These are phyloP conservation scores for Leishmania tropica DNA, from an alignment of 208 protist species.

Conservation along the genomic window DNA sequence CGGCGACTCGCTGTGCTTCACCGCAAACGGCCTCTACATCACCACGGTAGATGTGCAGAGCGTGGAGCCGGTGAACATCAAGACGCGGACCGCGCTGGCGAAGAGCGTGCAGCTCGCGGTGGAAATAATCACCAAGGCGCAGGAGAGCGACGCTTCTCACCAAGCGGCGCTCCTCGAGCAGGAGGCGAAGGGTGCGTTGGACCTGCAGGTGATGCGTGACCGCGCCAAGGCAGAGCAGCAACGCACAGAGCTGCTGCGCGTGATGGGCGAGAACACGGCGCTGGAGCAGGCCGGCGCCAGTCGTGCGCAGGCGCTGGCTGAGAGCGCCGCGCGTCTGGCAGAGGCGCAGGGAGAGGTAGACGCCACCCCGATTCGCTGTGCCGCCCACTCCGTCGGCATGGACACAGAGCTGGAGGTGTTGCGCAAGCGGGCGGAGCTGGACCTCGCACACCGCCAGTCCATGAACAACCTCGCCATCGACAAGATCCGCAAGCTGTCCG, in stretches of 20 bases:
- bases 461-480: slow-evolving; percentile 80
- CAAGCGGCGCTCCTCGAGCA: slow-evolving; percentile 81
- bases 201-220: slow-evolving; percentile 82
- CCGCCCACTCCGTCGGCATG: slow-evolving; percentile 44
- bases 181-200: slow-evolving; percentile 62
- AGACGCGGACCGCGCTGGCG: slow-evolving; percentile 82
- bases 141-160: slow-evolving; percentile 88
- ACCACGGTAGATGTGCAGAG: slow-evolving; percentile 95
- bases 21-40: slow-evolving; percentile 90
- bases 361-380: slow-evolving; percentile 49
- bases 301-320: slow-evolving; percentile 73
- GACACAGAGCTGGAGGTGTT: slow-evolving; percentile 66
- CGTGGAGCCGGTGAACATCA: slow-evolving; percentile 92
- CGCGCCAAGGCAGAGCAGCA: slow-evolving; percentile 58
- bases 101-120: slow-evolving; percentile 93
- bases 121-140: slow-evolving; percentile 90
- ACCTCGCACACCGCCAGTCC: slow-evolving; percentile 66
- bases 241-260: slow-evolving; percentile 60
- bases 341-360: slow-evolving; percentile 64
- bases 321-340: slow-evolving; percentile 65
- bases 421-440: slow-evolving; percentile 53
- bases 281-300: slow-evolving; percentile 77
- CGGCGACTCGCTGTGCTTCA: slow-evolving; percentile 73
- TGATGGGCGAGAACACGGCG: slow-evolving; percentile 64
- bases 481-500: slow-evolving; percentile 55